Evolutionary conservation across 805 yeast species (phyloP), one percentile per base, ranked within the genome.

Genomic region (Zygosaccharomyces bisporus): DNA sequence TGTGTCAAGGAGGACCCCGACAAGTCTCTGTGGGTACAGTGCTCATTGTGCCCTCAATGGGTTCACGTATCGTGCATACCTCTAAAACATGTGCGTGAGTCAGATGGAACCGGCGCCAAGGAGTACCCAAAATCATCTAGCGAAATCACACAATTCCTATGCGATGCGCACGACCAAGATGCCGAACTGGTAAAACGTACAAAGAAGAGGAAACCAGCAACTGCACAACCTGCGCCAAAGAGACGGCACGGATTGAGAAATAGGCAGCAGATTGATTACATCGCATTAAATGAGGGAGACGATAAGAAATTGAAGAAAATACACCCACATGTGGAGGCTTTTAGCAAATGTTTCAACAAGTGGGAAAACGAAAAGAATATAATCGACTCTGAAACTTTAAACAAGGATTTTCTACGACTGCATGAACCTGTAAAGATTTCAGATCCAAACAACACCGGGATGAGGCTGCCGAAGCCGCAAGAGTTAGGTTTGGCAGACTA

Each of bases 241-340:
- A 75, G 71, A 44, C 66, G 90, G 31, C 70, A 70, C 30, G 80
- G 86, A 45, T 68, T 73, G 34, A 67, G 96, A 17, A 66, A 73
- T 12, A 67, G 70, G 33, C 64, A 69, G n/a, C 71, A 72, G 41
- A 75, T 89, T 35, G 95, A 88, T 58, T 88, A 88, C 57, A 80
- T 78, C 7, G 93, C 95, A 0, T 68, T 88, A 53, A 77, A 88
- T 59, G 83, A 81, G 44, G 95, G 95, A 4, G 83, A 80, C 29
- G 60, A 69, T 58, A 45, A 72, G 44, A 73, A 76, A 3, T 66
- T 75, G 4, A 70, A 72, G 24, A 77, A 77, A 53, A 74, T 76
- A 7, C 95, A 86, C 57, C 81, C 79, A 2, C 81, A 78, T 67
- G 77, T 60, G 41, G 64, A 46, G 8, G 43, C 47, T 4, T 63